phyloP scores from a whole-genome alignment of 2,329 filamentous ascomycete species.

The Raffaelea arxii region DNA sequence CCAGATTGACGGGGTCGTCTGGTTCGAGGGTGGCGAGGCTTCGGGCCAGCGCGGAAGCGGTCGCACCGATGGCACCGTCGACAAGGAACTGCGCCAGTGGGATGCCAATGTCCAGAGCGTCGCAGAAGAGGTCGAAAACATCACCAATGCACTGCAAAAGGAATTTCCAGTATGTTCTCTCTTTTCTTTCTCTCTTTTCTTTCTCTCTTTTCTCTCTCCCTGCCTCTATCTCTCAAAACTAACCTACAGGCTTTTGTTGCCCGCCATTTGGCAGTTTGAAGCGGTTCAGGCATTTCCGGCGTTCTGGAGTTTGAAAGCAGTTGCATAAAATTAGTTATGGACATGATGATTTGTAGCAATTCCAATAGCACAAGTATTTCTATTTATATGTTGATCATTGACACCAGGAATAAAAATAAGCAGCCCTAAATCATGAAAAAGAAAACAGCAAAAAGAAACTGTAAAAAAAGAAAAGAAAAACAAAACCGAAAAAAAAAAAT shows the following conservation, averaged over 20 bases:
- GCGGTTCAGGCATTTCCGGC: too few species aligned
- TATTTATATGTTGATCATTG: too few species aligned
- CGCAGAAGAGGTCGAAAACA: slow-evolving; percentile 71
- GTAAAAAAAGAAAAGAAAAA: background rate
- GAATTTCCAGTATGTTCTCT: slow-evolving; percentile 55
- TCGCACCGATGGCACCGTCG: slow-evolving; percentile 52
- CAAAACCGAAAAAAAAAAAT: background rate
- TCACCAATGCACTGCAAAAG: slow-evolving; percentile 70
- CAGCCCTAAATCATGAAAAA: background rate
- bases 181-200: background rate
- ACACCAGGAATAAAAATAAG: too few species aligned
- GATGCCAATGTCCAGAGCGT: slow-evolving; percentile 79
- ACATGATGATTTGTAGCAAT: too few species aligned
- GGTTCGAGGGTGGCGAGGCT: slow-evolving; percentile 69
- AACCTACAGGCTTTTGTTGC: too few species aligned
- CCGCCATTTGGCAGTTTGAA: too few species aligned
- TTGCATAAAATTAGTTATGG: too few species aligned
- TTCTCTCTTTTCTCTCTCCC: background rate
- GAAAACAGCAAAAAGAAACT: background rate
- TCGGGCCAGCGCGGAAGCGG: slow-evolving; percentile 59
- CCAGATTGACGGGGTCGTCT: slow-evolving; percentile 81
- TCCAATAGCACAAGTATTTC: too few species aligned
- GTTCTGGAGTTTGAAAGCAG: too few species aligned
- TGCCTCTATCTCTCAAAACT: too few species aligned
- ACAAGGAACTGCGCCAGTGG: slow-evolving; percentile 72